Evolutionary conservation across 1,284 basidiomycete species (phyloP).

Genomic region (Naganishia sp.): DNA sequence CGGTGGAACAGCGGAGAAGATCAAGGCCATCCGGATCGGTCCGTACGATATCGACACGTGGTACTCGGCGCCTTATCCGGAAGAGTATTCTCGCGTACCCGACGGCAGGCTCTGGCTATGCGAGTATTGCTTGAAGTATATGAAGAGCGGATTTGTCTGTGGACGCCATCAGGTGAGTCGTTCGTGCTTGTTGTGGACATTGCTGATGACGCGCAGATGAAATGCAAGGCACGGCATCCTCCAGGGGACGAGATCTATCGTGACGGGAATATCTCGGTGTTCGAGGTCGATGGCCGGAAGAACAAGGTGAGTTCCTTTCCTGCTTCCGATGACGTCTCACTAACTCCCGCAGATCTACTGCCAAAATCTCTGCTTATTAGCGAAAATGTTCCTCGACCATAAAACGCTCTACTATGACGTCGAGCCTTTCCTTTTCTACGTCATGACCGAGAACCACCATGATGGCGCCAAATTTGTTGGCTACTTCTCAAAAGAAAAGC

Average conservation of each 20-base stretch:
- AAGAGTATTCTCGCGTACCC: slow-evolving; percentile 91
- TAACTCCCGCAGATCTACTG: slow-evolving; percentile 77
- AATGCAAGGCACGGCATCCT: slow-evolving; percentile 92
- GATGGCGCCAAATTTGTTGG: slow-evolving; percentile 91
- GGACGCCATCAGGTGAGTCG: slow-evolving; percentile 75
- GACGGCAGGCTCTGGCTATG: slow-evolving; percentile 95
- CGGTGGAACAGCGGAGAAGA: slow-evolving; percentile 51
- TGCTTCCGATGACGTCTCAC: background rate
- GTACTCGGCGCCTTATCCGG: slow-evolving; percentile 98
- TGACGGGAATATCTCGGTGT: slow-evolving; percentile 83
- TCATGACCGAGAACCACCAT: slow-evolving; percentile 90
- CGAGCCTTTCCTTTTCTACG: slow-evolving; percentile 98
- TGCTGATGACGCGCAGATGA: slow-evolving; percentile 61
- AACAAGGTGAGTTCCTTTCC: slow-evolving; percentile 68
- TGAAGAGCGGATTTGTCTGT: slow-evolving; percentile 90
- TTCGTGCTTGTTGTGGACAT: slow-evolving; percentile 19
- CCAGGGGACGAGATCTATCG: slow-evolving; percentile 99
- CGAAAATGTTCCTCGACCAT: slow-evolving; percentile 99
- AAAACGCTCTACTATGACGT: slow-evolving; percentile 99
- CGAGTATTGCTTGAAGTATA: slow-evolving; percentile 97
- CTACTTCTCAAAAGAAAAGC: slow-evolving; percentile 99
- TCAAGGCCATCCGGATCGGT: slow-evolving; percentile 89
- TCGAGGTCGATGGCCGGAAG: slow-evolving; percentile 96
- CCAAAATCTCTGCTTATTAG: slow-evolving; percentile 96
- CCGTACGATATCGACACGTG: slow-evolving; percentile 94